phyloP scores from a whole-genome alignment of 768 basidiomycete species.

The Trametes punicea region DNA sequence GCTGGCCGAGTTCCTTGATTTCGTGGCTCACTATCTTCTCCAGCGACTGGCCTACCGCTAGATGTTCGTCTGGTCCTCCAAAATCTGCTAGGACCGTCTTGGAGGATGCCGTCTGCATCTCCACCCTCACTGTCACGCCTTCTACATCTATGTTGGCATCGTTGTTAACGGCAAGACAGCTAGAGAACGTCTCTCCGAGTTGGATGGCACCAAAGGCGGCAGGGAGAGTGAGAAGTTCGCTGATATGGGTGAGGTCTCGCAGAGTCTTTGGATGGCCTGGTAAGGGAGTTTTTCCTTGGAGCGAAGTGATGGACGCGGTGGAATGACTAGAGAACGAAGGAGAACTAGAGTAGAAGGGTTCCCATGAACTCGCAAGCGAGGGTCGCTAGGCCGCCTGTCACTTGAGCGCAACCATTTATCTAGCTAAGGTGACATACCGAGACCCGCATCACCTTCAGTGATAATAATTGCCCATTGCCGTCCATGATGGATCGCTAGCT shows the following conservation, averaged over 20 bases:
- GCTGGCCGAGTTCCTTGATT: constrained; percentile 91
- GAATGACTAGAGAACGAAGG: constrained; percentile 81
- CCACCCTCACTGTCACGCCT: constrained; percentile 64
- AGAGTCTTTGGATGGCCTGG: constrained; percentile 79
- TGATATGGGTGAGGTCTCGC: constrained; percentile 74
- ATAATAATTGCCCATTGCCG: constrained; percentile 60
- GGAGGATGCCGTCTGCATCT: constrained; percentile 79
- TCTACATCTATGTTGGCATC: constrained; percentile 62
- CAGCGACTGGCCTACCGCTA: constrained; percentile 57
- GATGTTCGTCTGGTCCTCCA: constrained; percentile 47
- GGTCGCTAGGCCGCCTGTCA: constrained; percentile 42
- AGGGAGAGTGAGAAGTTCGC: constrained; percentile 78
- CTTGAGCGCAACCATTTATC: not conserved
- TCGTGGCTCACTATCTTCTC: constrained; percentile 77
- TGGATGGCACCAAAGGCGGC: constrained; percentile 84
- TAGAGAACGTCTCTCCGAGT: constrained; percentile 85
- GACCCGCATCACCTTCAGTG: constrained; percentile 84
- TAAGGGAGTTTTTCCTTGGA: constrained; percentile 69
- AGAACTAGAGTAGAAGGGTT: constrained; percentile 83
- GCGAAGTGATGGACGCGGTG: constrained; percentile 69
- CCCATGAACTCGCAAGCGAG: constrained; percentile 71
- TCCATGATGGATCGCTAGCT: constrained; percentile 33
- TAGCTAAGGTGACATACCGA: constrained; percentile 54
- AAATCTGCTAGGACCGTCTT: constrained; percentile 64
- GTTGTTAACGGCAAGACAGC: constrained; percentile 80